Percentiles rank a stretch among this genome's conserved stretches.
Conservation (phyloP, 371 early-diverging fungal genomes). For the Syncephalastrum sp. region DNA sequence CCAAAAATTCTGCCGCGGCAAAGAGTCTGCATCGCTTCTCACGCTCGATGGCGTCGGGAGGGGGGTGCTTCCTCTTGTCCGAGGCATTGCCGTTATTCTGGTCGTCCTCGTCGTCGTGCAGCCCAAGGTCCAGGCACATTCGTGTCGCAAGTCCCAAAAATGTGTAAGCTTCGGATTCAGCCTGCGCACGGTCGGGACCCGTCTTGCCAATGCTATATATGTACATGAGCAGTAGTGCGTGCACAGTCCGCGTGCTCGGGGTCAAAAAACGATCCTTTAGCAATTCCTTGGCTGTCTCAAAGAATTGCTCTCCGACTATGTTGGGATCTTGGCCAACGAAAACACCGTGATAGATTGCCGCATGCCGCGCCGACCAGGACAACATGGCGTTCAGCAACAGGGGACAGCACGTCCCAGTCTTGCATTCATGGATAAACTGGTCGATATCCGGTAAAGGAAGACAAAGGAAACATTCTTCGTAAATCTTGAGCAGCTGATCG, state of each 20-base stretch:
- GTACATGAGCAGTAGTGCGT: conserved; percentile 46
- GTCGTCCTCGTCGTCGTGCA: conserved; percentile 25
- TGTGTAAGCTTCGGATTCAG: conserved; percentile 48
- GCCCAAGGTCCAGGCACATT: conserved; percentile 42
- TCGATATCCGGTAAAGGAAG: conserved; percentile 26
- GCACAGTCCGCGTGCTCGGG: conserved; percentile 39
- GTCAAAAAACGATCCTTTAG: conserved; percentile 34
- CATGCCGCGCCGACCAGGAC: conserved; percentile 51
- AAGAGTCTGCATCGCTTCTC: conserved; percentile 39
- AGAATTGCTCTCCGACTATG: conserved; percentile 39
- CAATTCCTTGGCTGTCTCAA: conserved; percentile 30
- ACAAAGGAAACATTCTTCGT: conserved; percentile 29
- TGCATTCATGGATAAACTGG: conserved; percentile 15
- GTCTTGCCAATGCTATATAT: conserved; percentile 48
- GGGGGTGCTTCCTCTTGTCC: not conserved
- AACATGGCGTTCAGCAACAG: conserved; percentile 38
- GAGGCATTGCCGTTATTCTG: not conserved
- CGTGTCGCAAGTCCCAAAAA: conserved; percentile 48
- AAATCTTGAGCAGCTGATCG: conserved; percentile 20
- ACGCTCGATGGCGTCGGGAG: not conserved
- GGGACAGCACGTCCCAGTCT: conserved; percentile 14
- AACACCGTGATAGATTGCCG: conserved; percentile 43
- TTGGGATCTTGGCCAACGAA: conserved; percentile 48
- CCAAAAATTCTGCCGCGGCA: conserved; percentile 40
- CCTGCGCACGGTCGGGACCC: conserved; percentile 18